These are phyloP conservation scores for Pulveroboletus sp. DNA, from an alignment of 768 basidiomycete species.

Conservation along the genomic window DNA sequence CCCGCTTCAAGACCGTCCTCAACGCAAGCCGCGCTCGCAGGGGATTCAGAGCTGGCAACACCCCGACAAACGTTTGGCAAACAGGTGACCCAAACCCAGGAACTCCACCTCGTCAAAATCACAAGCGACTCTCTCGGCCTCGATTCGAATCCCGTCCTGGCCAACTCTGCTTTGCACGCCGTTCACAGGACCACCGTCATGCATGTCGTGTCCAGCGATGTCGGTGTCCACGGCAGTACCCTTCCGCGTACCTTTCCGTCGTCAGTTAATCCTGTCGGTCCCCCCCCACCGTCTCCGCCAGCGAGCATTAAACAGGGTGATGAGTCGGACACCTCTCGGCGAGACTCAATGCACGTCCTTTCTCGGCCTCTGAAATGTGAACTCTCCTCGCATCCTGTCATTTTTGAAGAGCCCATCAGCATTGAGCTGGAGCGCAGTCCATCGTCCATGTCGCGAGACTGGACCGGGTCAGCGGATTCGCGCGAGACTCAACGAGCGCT, in stretches of 20 bases:
- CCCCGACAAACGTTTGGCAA: slow-evolving; percentile 31
- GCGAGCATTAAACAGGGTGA: slow-evolving; percentile 34
- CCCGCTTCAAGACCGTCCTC: slow-evolving; percentile 34
- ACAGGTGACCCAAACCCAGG: slow-evolving; percentile 34
- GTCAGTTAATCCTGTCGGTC: slow-evolving; percentile 33
- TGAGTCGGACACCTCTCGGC: slow-evolving; percentile 13
- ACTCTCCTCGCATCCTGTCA: slow-evolving; percentile 19
- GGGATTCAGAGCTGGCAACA: slow-evolving; percentile 23
- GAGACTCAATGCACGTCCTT: slow-evolving; percentile 30
- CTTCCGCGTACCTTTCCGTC: background rate
- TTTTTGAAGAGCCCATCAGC: slow-evolving; percentile 32
- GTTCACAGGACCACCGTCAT: slow-evolving; percentile 33
- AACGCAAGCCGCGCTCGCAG: slow-evolving; percentile 27
- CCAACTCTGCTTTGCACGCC: slow-evolving; percentile 32
- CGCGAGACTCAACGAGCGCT: slow-evolving; percentile 15
- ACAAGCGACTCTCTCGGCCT: slow-evolving; percentile 44
- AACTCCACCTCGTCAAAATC: slow-evolving; percentile 52
- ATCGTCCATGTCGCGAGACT: slow-evolving; percentile 20
- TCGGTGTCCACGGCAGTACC: slow-evolving; percentile 9
- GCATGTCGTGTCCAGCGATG: slow-evolving; percentile 27
- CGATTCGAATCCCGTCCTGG: slow-evolving; percentile 34
- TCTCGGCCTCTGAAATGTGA: slow-evolving; percentile 19
- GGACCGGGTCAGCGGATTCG: slow-evolving; percentile 30
- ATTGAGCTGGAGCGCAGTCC: slow-evolving; percentile 18
- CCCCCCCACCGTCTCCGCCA: slow-evolving; percentile 54